phyloP scores from a whole-genome alignment of 345 rosid species.

The Euphorbia tirucalli region DNA sequence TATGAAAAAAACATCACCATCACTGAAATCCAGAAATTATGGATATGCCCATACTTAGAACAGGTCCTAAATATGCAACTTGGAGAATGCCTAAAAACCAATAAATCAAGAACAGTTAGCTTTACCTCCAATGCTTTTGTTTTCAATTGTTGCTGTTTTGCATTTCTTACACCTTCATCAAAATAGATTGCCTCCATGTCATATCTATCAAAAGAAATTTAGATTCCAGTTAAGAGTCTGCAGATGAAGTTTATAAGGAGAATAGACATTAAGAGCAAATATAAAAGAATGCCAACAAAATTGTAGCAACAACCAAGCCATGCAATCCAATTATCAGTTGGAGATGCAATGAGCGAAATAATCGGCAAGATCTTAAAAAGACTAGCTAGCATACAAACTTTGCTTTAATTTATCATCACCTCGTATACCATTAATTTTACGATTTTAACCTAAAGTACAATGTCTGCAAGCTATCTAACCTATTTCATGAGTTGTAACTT shows the following conservation, averaged over 20 bases:
- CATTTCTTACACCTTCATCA: slow-evolving; percentile 69
- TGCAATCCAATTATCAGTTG: background rate
- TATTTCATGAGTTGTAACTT: background rate
- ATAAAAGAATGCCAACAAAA: background rate
- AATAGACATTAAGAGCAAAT: background rate
- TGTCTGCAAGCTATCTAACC: background rate
- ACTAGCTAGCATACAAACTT: background rate
- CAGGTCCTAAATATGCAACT: background rate
- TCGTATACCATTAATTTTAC: background rate
- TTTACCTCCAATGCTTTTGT: slow-evolving; percentile 69
- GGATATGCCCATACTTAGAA: background rate
- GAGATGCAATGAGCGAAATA: background rate
- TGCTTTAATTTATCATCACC: background rate
- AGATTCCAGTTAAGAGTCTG: slow-evolving; percentile 15
- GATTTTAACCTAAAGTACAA: background rate
- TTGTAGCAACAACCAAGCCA: background rate
- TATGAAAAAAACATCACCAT: background rate
- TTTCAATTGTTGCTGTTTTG: slow-evolving; percentile 50
- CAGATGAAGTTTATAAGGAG: slow-evolving; percentile 3
- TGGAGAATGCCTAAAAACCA: background rate
- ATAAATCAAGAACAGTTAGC: background rate
- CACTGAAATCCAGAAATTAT: background rate
- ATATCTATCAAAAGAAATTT: slow-evolving; percentile 42
- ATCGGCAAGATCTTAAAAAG: background rate
- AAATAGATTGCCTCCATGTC: slow-evolving; percentile 64